phyloP scores from a whole-genome alignment of 2,329 filamentous ascomycete genomes.

The Fusarium robinianum region DNA sequence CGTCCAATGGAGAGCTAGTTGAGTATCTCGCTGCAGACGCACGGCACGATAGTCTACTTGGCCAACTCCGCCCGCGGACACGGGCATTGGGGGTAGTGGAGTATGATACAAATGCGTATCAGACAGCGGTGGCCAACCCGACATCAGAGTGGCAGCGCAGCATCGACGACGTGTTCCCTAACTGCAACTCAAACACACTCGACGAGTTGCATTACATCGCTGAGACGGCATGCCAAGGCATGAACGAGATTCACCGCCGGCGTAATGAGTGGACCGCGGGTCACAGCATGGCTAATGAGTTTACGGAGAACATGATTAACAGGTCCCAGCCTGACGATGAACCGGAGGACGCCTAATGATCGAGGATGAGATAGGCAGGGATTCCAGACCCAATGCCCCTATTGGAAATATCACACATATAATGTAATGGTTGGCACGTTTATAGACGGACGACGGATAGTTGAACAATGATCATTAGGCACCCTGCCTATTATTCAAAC shows the following conservation, averaged over 20 bases:
- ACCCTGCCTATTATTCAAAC: slow-evolving; percentile 31
- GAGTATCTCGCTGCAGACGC: slow-evolving; percentile 41
- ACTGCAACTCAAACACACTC: slow-evolving; percentile 50
- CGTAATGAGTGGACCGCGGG: slow-evolving; percentile 38
- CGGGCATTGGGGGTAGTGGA: slow-evolving; percentile 38
- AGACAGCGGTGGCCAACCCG: slow-evolving; percentile 44
- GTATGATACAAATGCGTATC: slow-evolving; percentile 45
- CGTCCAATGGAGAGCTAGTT: slow-evolving; percentile 40
- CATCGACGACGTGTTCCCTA: slow-evolving; percentile 51
- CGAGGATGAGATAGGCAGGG: no score
- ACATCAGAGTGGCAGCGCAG: slow-evolving; percentile 49
- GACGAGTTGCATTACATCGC: slow-evolving; percentile 51
- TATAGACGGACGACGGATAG: slow-evolving; percentile 8
- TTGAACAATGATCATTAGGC: slow-evolving; percentile 24
- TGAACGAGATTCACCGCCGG: slow-evolving; percentile 48
- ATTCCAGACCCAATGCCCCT: no score
- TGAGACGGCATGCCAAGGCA: slow-evolving; percentile 49
- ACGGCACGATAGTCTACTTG: slow-evolving; percentile 33
- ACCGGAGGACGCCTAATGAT: no score
- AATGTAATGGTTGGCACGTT: slow-evolving; percentile 7
- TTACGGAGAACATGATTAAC: slow-evolving; percentile 38
- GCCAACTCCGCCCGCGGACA: slow-evolving; percentile 33
- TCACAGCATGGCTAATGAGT: slow-evolving; percentile 40
- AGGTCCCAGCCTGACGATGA: slow-evolving; percentile 4
- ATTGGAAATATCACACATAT: neutral